Base-by-base conservation (phyloP, 495 filamentous ascomycete genomes). In the Clohesyomyces aquaticus region DNA sequence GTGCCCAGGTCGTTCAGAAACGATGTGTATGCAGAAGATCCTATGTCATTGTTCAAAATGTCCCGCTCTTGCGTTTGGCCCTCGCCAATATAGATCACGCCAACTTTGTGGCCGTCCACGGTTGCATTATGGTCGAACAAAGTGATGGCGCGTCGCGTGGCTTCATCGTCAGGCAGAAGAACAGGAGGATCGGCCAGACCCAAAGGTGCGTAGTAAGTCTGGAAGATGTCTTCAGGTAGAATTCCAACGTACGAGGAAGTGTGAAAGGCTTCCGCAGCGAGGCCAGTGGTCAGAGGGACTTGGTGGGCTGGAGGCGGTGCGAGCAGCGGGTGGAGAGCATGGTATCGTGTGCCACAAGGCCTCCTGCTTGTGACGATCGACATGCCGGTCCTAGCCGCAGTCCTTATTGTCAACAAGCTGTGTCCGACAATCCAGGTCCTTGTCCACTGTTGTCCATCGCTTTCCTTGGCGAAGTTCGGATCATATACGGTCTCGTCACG, bases 71-170 rank as follows among this genome's bases (percentile, higher is more conserved):
- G 18, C 87, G 86, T 59, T 71, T 98, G 95, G 21, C 88, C 87
- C 55, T 91, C 85, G 32, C 86, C 91, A 61, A 96, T 85, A 72
- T 96, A 99, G 54, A 99, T 86, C 21, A 99, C 87, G 19, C 94
- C 95, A 49, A 96, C 88, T 72, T 96, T 96, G 75, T 99, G 91
- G 11, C 92, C 89, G 75, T 99, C 95, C 3, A 99, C 89, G 25
- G 93, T 91, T 52, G 93, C 87, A 60, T 84, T 96, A 26, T 87
- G 86, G 73, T 98, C 95, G 74, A 99, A 95, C 32, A 81, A 77
- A 43, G 78, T 84, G 32, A 98, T 86, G 0, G 90, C 88, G 56
- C 93, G 85, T 29, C 83, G 79, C n/a, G 87, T 87, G 19, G 81
- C 82, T 6, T 93, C 90, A 70, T 96, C 90, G 18, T 96, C 88